A percentile compares a stretch with the other conserved stretches of the same genome.
Evolutionary conservation across 1,284 basidiomycete species (phyloP).

Genomic region (Cutaneotrichosporon sp.): DNA sequence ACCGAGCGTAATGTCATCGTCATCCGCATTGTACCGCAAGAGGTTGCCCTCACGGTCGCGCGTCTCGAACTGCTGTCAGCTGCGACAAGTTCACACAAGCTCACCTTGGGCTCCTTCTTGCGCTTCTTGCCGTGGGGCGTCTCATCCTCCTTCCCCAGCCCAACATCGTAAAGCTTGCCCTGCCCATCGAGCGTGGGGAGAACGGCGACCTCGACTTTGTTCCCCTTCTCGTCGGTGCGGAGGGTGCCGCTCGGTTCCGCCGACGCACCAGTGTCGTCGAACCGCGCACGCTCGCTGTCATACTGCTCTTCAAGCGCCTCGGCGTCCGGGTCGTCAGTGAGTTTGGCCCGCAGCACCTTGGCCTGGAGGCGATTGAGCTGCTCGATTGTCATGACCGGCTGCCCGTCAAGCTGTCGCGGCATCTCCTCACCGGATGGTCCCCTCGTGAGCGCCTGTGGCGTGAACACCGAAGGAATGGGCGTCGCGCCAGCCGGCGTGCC

Average conservation of each 20-base stretch:
- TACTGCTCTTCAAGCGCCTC: conserved; percentile 77
- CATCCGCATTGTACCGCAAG: conserved; percentile 78
- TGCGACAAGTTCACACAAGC: conserved; percentile 11
- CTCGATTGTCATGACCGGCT: conserved; percentile 51
- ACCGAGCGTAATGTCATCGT: conserved; percentile 78
- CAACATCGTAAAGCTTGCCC: conserved; percentile 88
- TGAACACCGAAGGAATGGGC: conserved; percentile 84
- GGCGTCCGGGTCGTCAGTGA: conserved; percentile 72
- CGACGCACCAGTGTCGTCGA: conserved; percentile 39
- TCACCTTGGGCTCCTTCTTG: conserved; percentile 70
- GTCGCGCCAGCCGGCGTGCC: conserved; percentile 54
- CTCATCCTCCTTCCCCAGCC: conserved; percentile 59
- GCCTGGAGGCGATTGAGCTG: conserved; percentile 92
- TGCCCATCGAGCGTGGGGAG: conserved; percentile 84
- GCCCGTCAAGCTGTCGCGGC: neutral
- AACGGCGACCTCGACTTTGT: conserved; percentile 65
- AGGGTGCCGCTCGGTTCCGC: conserved; percentile 36
- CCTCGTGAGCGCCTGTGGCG: conserved; percentile 60
- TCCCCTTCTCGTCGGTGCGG: conserved; percentile 35
- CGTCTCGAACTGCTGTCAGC: conserved; percentile 66
- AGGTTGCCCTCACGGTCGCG: conserved; percentile 87
- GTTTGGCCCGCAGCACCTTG: conserved; percentile 83
- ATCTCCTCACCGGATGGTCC: conserved; percentile 24
- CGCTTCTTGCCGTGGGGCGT: conserved; percentile 56
- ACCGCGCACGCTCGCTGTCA: conserved; percentile 62